Conservation (phyloP, 306 rosid genomes). For the Phaseolus lunatus region DNA sequence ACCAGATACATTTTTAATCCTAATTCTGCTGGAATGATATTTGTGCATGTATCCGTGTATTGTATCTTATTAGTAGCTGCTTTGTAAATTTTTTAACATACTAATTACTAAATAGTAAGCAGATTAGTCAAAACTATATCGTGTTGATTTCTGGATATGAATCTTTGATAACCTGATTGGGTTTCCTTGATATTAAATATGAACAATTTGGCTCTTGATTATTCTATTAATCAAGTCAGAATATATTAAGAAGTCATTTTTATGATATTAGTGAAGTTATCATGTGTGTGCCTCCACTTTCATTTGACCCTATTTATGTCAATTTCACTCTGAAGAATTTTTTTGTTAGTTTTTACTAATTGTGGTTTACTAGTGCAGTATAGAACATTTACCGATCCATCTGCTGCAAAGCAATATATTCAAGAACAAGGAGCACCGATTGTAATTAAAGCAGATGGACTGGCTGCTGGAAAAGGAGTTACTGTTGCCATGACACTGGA, state of each 20-base stretch:
- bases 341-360: conserved; percentile 26
- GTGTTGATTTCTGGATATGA: conserved; percentile 24
- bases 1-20: conserved; percentile 16
- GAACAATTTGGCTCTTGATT: conserved; percentile 27
- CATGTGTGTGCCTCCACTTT: not conserved
- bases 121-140: conserved; percentile 5
- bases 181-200: conserved; percentile 1
- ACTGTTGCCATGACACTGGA: conserved; percentile 78
- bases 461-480: conserved; percentile 99
- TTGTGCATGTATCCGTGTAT: not conserved
- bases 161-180: not conserved
- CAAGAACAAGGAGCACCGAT: conserved; percentile 86
- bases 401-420: conserved; percentile 83
- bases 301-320: not conserved
- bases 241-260: conserved; percentile 4
- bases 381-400: conserved; percentile 75
- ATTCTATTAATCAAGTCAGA: conserved; percentile 12
- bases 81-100: not conserved
- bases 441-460: conserved; percentile 92
- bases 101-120: not conserved
- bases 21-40: conserved; percentile 25
- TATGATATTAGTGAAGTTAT: conserved; percentile 33
- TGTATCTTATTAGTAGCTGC: conserved; percentile 14
- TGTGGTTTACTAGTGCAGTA: conserved; percentile 68
- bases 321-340: conserved; percentile 12